Evolutionary conservation across 352 stramenopile genomes (phyloP).

Genomic region (Phytopythium montanum): DNA sequence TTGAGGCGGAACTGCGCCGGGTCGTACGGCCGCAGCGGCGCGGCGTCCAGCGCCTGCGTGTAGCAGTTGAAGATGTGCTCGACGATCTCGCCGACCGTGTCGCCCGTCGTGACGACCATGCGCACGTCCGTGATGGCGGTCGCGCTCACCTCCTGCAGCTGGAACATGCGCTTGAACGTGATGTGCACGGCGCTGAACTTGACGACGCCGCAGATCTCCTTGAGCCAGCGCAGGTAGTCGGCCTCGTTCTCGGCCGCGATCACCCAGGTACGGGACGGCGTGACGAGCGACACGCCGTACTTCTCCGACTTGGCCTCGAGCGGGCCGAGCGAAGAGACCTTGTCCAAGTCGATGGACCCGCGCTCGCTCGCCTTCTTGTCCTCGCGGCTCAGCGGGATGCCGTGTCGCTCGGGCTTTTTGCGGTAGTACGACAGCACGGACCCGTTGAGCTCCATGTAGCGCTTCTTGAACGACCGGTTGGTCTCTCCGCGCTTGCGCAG

Average conservation of each 20-base stretch:
- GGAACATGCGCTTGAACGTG: conserved; percentile 80
- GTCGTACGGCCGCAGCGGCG: conserved; percentile 72
- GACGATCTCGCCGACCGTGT: conserved; percentile 86
- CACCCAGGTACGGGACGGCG: conserved; percentile 69
- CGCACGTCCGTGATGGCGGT: conserved; percentile 83
- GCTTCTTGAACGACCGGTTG: conserved; percentile 78
- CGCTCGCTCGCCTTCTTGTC: conserved; percentile 76
- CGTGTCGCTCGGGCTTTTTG: conserved; percentile 82
- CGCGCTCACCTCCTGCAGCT: conserved; percentile 80
- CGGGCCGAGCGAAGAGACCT: conserved; percentile 76
- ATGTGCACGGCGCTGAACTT: conserved; percentile 80
- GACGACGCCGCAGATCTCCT: conserved; percentile 71
- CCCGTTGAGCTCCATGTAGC: conserved; percentile 84
- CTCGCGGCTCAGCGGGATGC: conserved; percentile 56
- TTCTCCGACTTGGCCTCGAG: conserved; percentile 59
- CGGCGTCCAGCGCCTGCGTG: conserved; percentile 72
- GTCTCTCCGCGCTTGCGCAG: conserved; percentile 82
- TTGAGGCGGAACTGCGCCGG: conserved; percentile 82
- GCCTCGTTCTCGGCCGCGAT: conserved; percentile 68
- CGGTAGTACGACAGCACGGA: conserved; percentile 79
- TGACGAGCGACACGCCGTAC: conserved; percentile 81
- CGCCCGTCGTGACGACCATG: conserved; percentile 76
- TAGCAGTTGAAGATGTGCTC: conserved; percentile 90
- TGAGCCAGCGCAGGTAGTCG: conserved; percentile 81
- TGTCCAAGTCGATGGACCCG: conserved; percentile 74